Percentiles rank a stretch among this genome's conserved stretches.
These are phyloP conservation scores for Eimeria sp. DNA, from an alignment of 169 alveolate genomes.

Conservation along the genomic window DNA sequence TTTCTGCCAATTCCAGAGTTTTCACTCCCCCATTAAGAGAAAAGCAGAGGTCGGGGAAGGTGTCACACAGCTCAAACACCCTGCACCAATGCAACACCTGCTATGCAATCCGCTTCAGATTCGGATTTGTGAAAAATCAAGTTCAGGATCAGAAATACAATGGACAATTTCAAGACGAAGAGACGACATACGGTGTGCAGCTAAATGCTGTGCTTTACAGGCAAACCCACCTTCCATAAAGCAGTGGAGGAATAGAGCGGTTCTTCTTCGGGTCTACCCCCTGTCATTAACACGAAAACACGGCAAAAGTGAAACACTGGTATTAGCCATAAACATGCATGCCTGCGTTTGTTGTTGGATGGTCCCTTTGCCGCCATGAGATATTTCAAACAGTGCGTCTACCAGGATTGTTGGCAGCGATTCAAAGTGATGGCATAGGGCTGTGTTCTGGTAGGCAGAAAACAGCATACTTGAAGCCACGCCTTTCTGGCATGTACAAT, in stretches of 20 bases:
- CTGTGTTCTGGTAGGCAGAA: background rate
- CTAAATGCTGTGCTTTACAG: background rate
- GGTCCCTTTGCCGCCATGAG: background rate
- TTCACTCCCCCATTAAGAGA: constrained; percentile 97
- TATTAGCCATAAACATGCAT: background rate
- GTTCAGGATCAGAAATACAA: background rate
- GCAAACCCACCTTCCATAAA: constrained; percentile 87
- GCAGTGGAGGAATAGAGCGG: constrained; percentile 96
- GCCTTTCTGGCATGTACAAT: constrained; percentile 98
- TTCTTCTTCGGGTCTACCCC: constrained; percentile 97
- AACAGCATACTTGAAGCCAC: constrained; percentile 86
- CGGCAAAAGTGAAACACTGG: background rate
- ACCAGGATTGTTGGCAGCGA: background rate
- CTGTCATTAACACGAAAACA: constrained; percentile 73
- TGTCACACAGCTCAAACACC: constrained; percentile 92
- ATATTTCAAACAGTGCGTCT: background rate
- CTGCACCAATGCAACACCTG: constrained; percentile 73
- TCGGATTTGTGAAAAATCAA: background rate
- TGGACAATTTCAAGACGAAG: background rate
- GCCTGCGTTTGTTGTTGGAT: background rate
- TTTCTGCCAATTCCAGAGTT: constrained; percentile 87
- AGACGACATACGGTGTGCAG: background rate
- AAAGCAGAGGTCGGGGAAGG: constrained; percentile 95
- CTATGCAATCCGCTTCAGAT: background rate
- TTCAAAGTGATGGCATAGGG: background rate